Base-by-base conservation (phyloP, 2,329 filamentous ascomycete genomes). In the Ophiosphaerella narmari region DNA sequence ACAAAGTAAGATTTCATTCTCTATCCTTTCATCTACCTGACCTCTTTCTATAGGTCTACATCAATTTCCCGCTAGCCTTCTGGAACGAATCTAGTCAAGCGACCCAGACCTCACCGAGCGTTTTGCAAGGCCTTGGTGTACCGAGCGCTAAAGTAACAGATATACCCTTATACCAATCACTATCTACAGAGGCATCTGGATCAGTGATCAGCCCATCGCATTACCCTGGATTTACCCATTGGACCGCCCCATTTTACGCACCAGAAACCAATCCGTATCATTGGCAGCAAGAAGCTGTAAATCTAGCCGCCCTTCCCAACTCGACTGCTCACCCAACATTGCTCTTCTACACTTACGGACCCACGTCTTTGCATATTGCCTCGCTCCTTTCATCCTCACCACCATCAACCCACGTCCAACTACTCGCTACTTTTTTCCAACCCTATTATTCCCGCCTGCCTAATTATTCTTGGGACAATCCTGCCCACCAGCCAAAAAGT, bases 401-500 rank as follows among this genome's bases (percentile, higher is more conserved):
- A 74, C 78, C 18, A 65, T 78, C 4, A 75, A 81, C 50, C 9
- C 60, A 52, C 49, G 75, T 83, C 14, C 67, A 72, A 0, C 80
- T 82, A 39, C 77, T 95, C 0, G 70, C 80, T n/a, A 63, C 77
- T 9, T 91, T 90, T 75, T 89, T 95, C 72, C 69, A 77, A 5
- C 91, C 92, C 0, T 96, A 93, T 74, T 90, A 88, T 76, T 87
- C 88, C 2, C 82, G 80, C 1, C 78, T 96, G 0, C 89, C 89
- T 0, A 80, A 86, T 54, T 96, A 89, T 74, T 73, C 78, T 1
- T 63, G 78, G 1, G 58, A 56, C 0, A 75, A 80, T 0, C 66
- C 82, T 0, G 75, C 79, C 7, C 94, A 90, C 67, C 77, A 77
- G 29, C 90, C 91, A 0, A 74, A 71, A 1, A 82, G 78, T 0